Evolutionary conservation across 108 stramenopile species (phyloP), one percentile per base, ranked within the genome.

Genomic region (Nannochloropsis oceanica): DNA sequence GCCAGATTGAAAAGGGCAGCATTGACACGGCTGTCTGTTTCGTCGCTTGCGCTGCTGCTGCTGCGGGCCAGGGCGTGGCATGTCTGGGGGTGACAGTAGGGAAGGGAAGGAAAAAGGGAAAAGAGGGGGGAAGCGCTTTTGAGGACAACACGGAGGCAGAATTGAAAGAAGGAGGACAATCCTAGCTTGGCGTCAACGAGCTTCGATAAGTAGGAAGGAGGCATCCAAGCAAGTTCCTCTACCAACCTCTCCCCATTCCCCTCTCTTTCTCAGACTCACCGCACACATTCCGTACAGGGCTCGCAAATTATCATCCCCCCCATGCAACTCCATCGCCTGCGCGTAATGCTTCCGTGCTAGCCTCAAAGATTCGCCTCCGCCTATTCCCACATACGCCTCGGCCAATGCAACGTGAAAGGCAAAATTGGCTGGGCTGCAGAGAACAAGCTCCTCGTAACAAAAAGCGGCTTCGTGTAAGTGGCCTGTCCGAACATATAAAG

Each of bases 361-460:
- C 85, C 82, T 59, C 42, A 89, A 34, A 46, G 82, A 82, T 24
- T 85, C 88, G 26, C 79, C 82, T 13, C 84, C 84, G 25, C 88
- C 88, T 42, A 85, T 27, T 26, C 85, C 85, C 81, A 43, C 85
- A 85, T 88, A 88, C 0, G 81, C 42, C 79, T 88, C 88, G 43
- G 81, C 88, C 13, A 88, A 50, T 12, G 84, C 81, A 42, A 84
- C 85, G 73, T 88, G 88, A 22, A 82, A 42, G 24, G 81, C 25
- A 24, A 79, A 84, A 59, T 85, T 82, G 25, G 85, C 81, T 8
- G 85, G 85, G 20, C 73, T 22, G 8, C 43, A 25, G 24, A 89
- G 79, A 26, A 89, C 81, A 12, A 89, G 82, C 85, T 88, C 88
- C 84, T 88, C 88, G 79, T 88, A 88, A 82, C 88, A 88, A 81